A percentile compares a stretch with the other conserved stretches of the same genome.
Conservation (phyloP, 2,329 filamentous ascomycete species). For the Beauveria sp. region DNA sequence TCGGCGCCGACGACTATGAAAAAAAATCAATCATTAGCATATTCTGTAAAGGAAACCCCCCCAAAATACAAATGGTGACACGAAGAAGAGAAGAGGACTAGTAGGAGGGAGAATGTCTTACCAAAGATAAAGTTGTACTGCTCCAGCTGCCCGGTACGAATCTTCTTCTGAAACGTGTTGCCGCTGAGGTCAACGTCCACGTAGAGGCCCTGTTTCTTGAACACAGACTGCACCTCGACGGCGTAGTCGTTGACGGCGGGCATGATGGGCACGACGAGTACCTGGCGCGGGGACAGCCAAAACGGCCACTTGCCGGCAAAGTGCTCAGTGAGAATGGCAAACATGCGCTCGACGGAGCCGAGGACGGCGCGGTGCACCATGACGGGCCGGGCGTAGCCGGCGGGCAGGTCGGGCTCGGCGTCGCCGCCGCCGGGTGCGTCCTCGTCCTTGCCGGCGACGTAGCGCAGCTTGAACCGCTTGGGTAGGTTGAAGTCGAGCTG, state of each 20-base stretch:
- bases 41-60: not conserved
- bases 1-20: slow-evolving; percentile 52
- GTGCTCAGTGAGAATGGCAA: slow-evolving; percentile 75
- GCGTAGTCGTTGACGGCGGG: slow-evolving; percentile 75
- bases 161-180: slow-evolving; percentile 86
- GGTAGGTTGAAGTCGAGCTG: slow-evolving; percentile 84
- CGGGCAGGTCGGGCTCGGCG: slow-evolving; percentile 44
- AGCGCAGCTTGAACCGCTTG: slow-evolving; percentile 33
- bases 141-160: slow-evolving; percentile 69
- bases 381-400: slow-evolving; percentile 70
- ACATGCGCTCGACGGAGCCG: slow-evolving; percentile 59
- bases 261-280: slow-evolving; percentile 54
- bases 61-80: not conserved
- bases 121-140: slow-evolving; percentile 82
- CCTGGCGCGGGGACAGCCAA: slow-evolving; percentile 79
- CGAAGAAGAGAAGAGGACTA: not conserved
- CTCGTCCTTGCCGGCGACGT: slow-evolving; percentile 45
- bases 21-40: not conserved
- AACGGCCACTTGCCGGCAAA: slow-evolving; percentile 85
- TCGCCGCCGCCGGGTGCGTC: slow-evolving; percentile 33
- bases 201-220: slow-evolving; percentile 61
- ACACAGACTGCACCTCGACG: slow-evolving; percentile 61
- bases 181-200: slow-evolving; percentile 52
- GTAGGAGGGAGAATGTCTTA: slow-evolving; percentile 26
- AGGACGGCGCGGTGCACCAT: slow-evolving; percentile 81